These are phyloP conservation scores for Chlorophyllum brunneum DNA, from an alignment of 768 basidiomycete genomes.

Conservation along the genomic window DNA sequence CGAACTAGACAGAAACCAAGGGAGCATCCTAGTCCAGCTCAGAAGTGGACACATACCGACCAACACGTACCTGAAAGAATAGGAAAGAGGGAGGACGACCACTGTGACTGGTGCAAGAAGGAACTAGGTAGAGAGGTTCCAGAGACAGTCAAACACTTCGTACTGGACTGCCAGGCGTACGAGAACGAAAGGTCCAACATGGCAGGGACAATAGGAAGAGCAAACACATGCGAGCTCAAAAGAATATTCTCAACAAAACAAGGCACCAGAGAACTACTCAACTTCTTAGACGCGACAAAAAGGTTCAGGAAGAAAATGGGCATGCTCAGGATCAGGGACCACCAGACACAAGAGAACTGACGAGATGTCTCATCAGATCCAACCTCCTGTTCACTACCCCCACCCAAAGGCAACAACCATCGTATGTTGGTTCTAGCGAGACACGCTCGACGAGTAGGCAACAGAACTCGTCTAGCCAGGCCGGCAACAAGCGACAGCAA, in stretches of 20 bases:
- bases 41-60: slow-evolving; percentile 25
- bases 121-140: neutral
- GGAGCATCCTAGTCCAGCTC: slow-evolving; percentile 22
- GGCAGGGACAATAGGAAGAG: neutral
- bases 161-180: slow-evolving; percentile 6
- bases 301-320: neutral
- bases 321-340: neutral
- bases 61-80: slow-evolving; percentile 15
- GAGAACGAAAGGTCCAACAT: neutral
- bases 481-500: no score
- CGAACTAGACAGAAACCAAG: slow-evolving; percentile 5
- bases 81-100: neutral
- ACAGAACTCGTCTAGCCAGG: no score
- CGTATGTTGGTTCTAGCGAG: no score
- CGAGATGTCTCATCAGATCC: neutral
- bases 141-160: slow-evolving; percentile 10
- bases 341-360: neutral
- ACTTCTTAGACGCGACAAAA: neutral
- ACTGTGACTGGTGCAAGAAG: slow-evolving; percentile 1
- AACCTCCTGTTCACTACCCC: no score
- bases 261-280: neutral
- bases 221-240: neutral
- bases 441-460: no score
- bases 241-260: neutral
- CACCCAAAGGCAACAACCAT: no score